Percentiles rank a stretch among this genome's conserved stretches.
Conservation (phyloP, 2,329 filamentous ascomycete species). For the Sarocladium kiliense region DNA sequence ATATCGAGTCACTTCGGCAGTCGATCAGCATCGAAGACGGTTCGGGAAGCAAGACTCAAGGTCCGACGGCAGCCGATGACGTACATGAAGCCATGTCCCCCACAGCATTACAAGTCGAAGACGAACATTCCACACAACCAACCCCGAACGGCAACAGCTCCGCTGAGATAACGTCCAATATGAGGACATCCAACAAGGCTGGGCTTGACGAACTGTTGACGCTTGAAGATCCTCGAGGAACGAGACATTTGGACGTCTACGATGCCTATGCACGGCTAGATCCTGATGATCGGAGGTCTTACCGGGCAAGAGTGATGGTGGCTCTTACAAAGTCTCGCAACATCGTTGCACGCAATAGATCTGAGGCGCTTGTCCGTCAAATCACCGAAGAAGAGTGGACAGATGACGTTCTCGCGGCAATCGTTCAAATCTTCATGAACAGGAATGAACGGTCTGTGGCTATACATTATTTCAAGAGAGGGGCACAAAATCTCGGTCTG, state of each 20-base stretch:
- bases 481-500: conserved; percentile 27
- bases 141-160: too few species aligned
- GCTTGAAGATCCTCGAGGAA: not conserved
- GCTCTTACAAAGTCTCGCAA: conserved; percentile 38
- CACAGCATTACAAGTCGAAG: too few species aligned
- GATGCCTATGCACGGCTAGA: conserved; percentile 34
- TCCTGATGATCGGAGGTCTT: conserved; percentile 19
- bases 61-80: too few species aligned
- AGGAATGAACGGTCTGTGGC: conserved; percentile 33
- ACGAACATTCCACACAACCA: too few species aligned
- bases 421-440: conserved; percentile 35
- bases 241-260: conserved; percentile 33
- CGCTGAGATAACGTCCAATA: too few species aligned
- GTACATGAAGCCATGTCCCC: too few species aligned
- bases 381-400: conserved; percentile 33
- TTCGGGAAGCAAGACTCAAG: too few species aligned
- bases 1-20: too few species aligned
- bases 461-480: conserved; percentile 32
- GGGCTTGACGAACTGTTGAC: not conserved
- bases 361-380: conserved; percentile 38
- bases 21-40: too few species aligned
- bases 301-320: conserved; percentile 29
- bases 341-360: conserved; percentile 38
- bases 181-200: not conserved
- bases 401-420: conserved; percentile 31